Base-by-base conservation (phyloP, 345 rosid genomes). In the Limnanthes douglasii region DNA sequence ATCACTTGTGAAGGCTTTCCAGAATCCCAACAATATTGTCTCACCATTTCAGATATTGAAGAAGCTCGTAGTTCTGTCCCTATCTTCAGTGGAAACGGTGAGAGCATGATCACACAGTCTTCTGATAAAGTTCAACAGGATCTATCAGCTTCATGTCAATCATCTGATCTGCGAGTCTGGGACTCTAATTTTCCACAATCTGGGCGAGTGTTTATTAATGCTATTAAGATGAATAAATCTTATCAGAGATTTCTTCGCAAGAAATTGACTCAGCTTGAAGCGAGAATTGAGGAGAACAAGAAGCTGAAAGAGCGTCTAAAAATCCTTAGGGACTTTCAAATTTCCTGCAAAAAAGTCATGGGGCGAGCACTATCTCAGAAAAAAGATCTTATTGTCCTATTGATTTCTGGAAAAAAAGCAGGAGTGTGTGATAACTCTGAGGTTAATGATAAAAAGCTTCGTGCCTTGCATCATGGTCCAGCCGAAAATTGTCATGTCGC, bases 281-380 rank as follows among this genome's bases (percentile, higher is more conserved):
- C 84, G 39, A 75, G 75, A 47, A 72, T 84, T 30, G 94, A 70
- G 79, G 79, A 72, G 74, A 84, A 72, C 60, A 67, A 70, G 70
- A 65, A 74, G 57, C 59, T 74, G 70, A 67, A 43, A 65, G 64
- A 77, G 25, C 78, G 84, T 34, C 72, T 84, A 43, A 62, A 70
- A 53, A 59, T 72, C 41, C 65, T 90, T 20, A 69, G 61, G 56
- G 79, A 77, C 40, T 72, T 84, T 53, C 92, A 77, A 62, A 59
- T 56, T 57, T 54, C 73, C 54, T 73, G 98, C 67, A 74, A 64
- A 64, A 66, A 48, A 41, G 48, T 47, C 40, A 70, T 82, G 13
- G 84, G 77, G 27, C 62, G 54, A 51, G 76, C 75, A 31, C 59
- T 84, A 21, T 60, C 79, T 6, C 76, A 57, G 55, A 66, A 64